A percentile compares a stretch with the other conserved stretches of the same genome.
phyloP scores from a whole-genome alignment of 495 filamentous ascomycete genomes.

The Daldinia grandis region DNA sequence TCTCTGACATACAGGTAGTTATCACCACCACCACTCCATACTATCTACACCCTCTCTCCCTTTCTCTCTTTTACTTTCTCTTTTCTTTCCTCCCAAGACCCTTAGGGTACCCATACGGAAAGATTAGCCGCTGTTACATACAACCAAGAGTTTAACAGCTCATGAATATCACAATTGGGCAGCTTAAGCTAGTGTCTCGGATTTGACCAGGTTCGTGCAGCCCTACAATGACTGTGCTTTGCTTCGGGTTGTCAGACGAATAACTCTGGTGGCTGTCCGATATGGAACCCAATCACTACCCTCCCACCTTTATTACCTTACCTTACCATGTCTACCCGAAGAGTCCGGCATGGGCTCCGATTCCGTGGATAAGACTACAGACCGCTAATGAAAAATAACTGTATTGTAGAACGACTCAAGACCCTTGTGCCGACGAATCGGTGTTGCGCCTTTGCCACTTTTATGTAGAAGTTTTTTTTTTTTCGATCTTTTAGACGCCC shows the following conservation, averaged over 20 bases:
- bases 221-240: constrained; percentile 24
- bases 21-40: not conserved
- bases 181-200: constrained; percentile 40
- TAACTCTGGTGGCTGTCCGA: constrained; percentile 4
- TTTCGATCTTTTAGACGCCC: constrained; percentile 4
- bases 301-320: constrained; percentile 1
- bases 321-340: constrained; percentile 22
- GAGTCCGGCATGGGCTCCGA: constrained; percentile 29
- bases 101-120: not conserved
- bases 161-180: constrained; percentile 39
- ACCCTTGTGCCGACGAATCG: constrained; percentile 36
- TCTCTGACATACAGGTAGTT: not conserved
- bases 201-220: constrained; percentile 43
- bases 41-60: not conserved
- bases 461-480: constrained; percentile 24
- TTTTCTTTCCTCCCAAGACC: not conserved
- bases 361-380: constrained; percentile 22
- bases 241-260: not conserved
- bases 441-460: constrained; percentile 34
- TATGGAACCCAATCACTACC: constrained; percentile 11
- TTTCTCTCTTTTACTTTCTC: not conserved
- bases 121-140: constrained; percentile 16
- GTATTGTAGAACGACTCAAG: constrained; percentile 32
- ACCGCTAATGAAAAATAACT: constrained; percentile 31
- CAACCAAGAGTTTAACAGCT: constrained; percentile 5